Conservation (phyloP, 306 rosid species). For the Glycyrrhiza uralensis region DNA sequence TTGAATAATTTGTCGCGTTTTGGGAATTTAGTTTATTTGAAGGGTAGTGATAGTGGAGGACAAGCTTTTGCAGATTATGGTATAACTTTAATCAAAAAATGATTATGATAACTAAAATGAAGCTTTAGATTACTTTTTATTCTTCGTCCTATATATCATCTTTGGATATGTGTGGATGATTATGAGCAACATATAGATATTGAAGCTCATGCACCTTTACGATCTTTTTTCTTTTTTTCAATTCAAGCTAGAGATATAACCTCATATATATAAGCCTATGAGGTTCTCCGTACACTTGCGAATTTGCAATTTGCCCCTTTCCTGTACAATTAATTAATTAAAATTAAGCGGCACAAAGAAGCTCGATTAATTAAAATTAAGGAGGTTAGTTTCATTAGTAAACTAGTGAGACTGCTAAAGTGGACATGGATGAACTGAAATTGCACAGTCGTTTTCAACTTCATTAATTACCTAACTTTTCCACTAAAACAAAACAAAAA, state of each 20-base stretch:
- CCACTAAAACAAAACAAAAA: neutral
- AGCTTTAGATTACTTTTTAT: conserved; percentile 24
- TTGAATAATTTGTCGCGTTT: conserved; percentile 29
- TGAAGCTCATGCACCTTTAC: neutral
- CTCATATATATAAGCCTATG: neutral
- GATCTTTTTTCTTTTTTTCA: neutral
- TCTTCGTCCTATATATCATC: conserved; percentile 17
- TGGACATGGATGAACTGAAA: neutral
- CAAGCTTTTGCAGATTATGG: conserved; percentile 39
- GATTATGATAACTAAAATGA: too few relatives aligned
- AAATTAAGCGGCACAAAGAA: too few relatives aligned
- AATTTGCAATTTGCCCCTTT: neutral
- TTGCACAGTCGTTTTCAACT: conserved; percentile 12
- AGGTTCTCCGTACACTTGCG: neutral
- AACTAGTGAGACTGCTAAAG: too few relatives aligned
- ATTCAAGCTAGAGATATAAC: neutral
- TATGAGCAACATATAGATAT: neutral
- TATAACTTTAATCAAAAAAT: too few relatives aligned
- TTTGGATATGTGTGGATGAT: conserved; percentile 19
- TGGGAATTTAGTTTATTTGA: conserved; percentile 20
- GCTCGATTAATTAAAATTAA: too few relatives aligned
- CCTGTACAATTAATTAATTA: neutral
- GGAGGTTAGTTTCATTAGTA: too few relatives aligned
- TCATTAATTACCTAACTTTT: conserved; percentile 28
- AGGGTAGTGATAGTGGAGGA: conserved; percentile 34